These are phyloP conservation scores for Lomentospora prolificans DNA, from an alignment of 2,329 filamentous ascomycete species.

Conservation along the genomic window DNA sequence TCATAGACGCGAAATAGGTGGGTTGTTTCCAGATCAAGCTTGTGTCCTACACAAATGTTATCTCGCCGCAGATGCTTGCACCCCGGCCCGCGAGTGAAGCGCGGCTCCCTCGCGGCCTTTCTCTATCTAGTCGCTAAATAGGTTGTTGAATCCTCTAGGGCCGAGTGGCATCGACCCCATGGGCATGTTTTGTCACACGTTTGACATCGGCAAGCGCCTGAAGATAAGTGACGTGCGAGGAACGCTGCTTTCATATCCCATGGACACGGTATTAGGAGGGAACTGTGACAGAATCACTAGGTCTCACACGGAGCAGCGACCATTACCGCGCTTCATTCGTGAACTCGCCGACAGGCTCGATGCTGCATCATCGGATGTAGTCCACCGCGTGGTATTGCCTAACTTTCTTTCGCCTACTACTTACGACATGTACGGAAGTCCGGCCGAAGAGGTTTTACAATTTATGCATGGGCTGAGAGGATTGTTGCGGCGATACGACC, in stretches of 20 bases:
- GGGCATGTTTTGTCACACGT: slow-evolving; percentile 55
- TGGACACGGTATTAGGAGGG: background rate
- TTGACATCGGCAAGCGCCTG: slow-evolving; percentile 61
- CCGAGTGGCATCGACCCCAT: slow-evolving; percentile 13
- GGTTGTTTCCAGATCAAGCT: background rate
- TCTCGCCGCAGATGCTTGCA: no score
- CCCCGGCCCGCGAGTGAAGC: no score
- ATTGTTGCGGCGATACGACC: slow-evolving; percentile 58
- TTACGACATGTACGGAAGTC: slow-evolving; percentile 60
- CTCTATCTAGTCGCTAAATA: no score
- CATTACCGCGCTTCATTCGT: slow-evolving; percentile 53
- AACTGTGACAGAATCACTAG: no score
- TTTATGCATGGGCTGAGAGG: slow-evolving; percentile 74
- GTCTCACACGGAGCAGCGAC: slow-evolving; percentile 15
- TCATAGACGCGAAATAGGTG: background rate
- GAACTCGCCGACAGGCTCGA: slow-evolving; percentile 46
- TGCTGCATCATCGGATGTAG: slow-evolving; percentile 45
- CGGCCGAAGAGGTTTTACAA: slow-evolving; percentile 64
- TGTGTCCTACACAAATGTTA: background rate
- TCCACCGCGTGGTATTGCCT: slow-evolving; percentile 81
- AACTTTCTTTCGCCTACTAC: slow-evolving; percentile 76
- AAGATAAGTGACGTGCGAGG: slow-evolving; percentile 37
- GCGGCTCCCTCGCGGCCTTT: no score
- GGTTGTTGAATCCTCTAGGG: background rate
- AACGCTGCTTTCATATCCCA: slow-evolving; percentile 30